Base-by-base conservation (phyloP, 2,329 filamentous ascomycete genomes). In the Tolypocladium capitatum region DNA sequence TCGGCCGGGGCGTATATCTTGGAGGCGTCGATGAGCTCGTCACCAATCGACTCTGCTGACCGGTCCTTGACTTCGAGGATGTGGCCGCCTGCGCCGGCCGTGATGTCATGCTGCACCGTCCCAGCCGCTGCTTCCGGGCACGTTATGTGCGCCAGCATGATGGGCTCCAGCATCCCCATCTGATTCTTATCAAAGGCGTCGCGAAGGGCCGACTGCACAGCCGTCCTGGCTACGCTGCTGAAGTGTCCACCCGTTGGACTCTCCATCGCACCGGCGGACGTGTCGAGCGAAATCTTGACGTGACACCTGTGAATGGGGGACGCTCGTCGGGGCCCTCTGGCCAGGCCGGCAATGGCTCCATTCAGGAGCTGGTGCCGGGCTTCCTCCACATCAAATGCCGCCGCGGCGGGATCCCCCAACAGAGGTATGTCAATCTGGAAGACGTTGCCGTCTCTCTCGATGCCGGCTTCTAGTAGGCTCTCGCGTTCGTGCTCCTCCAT, bases 1-100 rank as follows among this genome's bases (percentile, higher is more conserved):
- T 97, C 91, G 0, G 83, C 83, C 1, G 91, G 92, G 1, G 86
- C 81, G 63, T 97, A 98, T 14, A 98, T 85, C 47, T 78, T 81
- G 13, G 71, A 72, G 0, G 84, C 68, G 55, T 95, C 83, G 46
- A 96, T 84, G 5, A 58, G 44, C 4, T 62, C 61, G 43, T 62
- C 63, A 33, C 53, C 63, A 5, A 61, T 58, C 20, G 63, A 63
- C 35, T 65, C 65, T 24, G 65, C 66, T 28, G 70, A 72, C 13
- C 68, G 63, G 46, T 75, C 60, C 46, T 84, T 80, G 33, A 95
- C 76, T 32, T 87, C 83, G 36, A 94, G 61, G 10, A 94, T 78
- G 47, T 86, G 78, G 0, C 84, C 81, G 46, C 85, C 81, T 0
- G 85, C 75, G 0, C 83, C 80, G 7, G 83, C 78, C 2, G 80